Evolutionary conservation across 1,284 basidiomycete species (phyloP).

Genomic region (Naganishia liquefaciens): DNA sequence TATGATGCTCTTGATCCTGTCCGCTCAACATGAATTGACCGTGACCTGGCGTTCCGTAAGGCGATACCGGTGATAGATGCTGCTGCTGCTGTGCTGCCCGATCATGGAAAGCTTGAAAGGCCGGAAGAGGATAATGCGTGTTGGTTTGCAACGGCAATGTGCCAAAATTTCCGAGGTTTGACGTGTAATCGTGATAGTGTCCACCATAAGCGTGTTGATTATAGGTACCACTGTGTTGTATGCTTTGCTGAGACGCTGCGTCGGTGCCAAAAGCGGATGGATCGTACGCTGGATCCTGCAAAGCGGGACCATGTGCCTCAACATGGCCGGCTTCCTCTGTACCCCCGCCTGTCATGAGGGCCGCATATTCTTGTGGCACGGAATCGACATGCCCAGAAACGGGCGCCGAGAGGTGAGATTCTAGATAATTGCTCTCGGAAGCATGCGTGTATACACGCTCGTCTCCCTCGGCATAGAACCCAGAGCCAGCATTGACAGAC

Average conservation of each 20-base stretch:
- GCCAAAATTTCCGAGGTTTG: constrained; percentile 20
- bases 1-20: constrained; percentile 22
- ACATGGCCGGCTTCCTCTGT: constrained; percentile 9
- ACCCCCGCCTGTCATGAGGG: constrained; percentile 20
- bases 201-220: constrained; percentile 12
- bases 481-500: constrained; percentile 10
- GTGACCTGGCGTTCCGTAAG: constrained; percentile 22
- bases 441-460: constrained; percentile 18
- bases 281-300: constrained; percentile 25
- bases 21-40: constrained; percentile 17
- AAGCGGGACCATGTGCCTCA: constrained; percentile 11
- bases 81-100: constrained; percentile 21
- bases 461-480: constrained; percentile 18
- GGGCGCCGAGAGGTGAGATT: constrained; percentile 17
- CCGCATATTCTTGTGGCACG: constrained; percentile 29
- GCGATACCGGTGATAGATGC: constrained; percentile 21
- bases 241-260: constrained; percentile 15
- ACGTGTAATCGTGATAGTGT: constrained; percentile 19
- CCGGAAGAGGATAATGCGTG: constrained; percentile 23
- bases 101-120: constrained; percentile 28
- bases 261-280: constrained; percentile 17
- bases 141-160: constrained; percentile 19
- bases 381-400: constrained; percentile 13
- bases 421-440: constrained; percentile 15
- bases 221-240: constrained; percentile 16